Evolutionary conservation across 2,329 filamentous ascomycete genomes (phyloP), one percentile per base, ranked within the genome.

Genomic region (Aspergillus sp.): DNA sequence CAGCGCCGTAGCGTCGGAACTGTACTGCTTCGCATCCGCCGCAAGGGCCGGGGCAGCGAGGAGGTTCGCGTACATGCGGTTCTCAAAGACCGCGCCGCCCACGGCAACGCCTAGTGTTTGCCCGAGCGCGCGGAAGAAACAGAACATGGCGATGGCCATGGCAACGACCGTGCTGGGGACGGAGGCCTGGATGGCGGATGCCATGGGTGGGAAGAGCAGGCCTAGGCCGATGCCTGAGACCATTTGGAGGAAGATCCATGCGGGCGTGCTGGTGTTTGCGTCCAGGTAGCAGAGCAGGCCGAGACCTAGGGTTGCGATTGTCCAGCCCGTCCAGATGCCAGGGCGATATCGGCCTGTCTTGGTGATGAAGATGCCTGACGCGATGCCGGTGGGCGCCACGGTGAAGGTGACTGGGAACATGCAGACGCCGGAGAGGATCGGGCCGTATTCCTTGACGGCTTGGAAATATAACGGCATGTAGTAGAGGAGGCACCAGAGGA

Each of bases 381-480:
- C 41, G 22, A 71, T 66, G 3, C 66, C 71, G 7, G 62, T 56
- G 0, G 71, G 64, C 1, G 68, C 53, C 3, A 64, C 48, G 0
- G 64, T 58, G 5, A 70, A 48, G 1, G 65, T 62, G 3, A 57
- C 66, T 24, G 74, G 67, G 7, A 75, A 59, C 2, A 74, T 51
- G 5, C 63, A 48, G 2, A 74, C 60, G 2, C 74, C 70, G 3
- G 74, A 70, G 0, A 68, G 59, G 0, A 65, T 59, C 0, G 80
- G 71, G 0, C 68, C 66, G 6, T 70, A 68, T 1, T 64, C 45
- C 3, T 67, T 65, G 0, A 81, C 74, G 2, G 68, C 71, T 54
- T 81, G 77, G 63, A 80, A 80, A 61, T 78, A 82, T 5, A 81
- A 62, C 0, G 80, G 77, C 2, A 80, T 52, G 60, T 79, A 80